Conservation (phyloP, 106 monocot genomes). For the Agapanthus africanus region DNA sequence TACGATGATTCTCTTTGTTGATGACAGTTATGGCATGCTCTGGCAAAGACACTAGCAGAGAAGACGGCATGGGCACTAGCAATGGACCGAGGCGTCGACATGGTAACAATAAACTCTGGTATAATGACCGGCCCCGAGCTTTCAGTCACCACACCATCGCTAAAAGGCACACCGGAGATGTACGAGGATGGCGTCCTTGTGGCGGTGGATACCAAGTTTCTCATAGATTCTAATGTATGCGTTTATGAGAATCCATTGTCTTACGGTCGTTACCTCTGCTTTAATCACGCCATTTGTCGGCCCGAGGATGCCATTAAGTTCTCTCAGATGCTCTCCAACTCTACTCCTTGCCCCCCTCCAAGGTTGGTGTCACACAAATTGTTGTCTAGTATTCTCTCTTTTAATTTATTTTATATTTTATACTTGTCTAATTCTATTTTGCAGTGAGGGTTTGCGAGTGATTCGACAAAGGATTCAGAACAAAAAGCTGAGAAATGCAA, state of each 20-base stretch:
- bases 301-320: constrained; percentile 68
- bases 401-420: not conserved
- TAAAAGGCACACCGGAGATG: constrained; percentile 82
- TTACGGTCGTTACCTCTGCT: constrained; percentile 88
- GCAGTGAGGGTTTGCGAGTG: constrained; percentile 53
- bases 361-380: constrained; percentile 13
- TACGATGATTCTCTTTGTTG: too few relatives aligned
- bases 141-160: constrained; percentile 36
- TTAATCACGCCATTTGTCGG: constrained; percentile 46
- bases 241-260: constrained; percentile 49
- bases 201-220: constrained; percentile 55
- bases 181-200: constrained; percentile 74
- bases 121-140: constrained; percentile 31
- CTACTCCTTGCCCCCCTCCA: constrained; percentile 27
- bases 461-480: constrained; percentile 46
- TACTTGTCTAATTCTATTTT: not conserved
- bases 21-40: constrained; percentile 78
- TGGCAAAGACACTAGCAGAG: constrained; percentile 81
- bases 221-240: constrained; percentile 62
- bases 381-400: not conserved
- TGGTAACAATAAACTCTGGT: constrained; percentile 75
- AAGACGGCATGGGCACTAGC: constrained; percentile 93
- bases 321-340: constrained; percentile 38
- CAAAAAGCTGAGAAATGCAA: constrained; percentile 63
- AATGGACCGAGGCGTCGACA: constrained; percentile 79